Evolutionary conservation across 2,329 filamentous ascomycete species (phyloP).

Genomic region (Cercospora sp.): DNA sequence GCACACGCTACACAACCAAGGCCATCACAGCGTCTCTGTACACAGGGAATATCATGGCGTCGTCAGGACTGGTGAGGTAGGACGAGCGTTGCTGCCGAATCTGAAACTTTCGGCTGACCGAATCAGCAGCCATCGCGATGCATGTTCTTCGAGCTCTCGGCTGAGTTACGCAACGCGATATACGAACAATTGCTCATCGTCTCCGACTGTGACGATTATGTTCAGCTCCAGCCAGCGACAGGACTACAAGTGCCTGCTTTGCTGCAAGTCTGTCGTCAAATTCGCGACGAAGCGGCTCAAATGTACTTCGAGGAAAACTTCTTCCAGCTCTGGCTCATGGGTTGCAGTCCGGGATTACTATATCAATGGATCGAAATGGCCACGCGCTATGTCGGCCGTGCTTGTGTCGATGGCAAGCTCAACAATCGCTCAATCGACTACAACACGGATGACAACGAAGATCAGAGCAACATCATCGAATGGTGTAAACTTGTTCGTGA

Average conservation of each 20-base stretch:
- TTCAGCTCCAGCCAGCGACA: background rate
- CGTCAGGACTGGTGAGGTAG: too few species aligned
- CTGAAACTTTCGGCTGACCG: too few species aligned
- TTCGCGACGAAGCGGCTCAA: background rate
- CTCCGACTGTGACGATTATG: background rate
- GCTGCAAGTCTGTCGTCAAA: background rate
- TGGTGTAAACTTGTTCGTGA: background rate
- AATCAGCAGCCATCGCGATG: background rate
- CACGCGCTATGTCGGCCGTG: background rate
- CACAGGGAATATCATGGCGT: background rate
- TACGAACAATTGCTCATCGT: background rate
- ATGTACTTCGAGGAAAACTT: background rate
- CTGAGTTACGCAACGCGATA: background rate
- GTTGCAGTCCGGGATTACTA: background rate
- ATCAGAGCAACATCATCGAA: background rate
- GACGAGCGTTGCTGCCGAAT: too few species aligned
- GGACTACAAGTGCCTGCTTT: background rate
- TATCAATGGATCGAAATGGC: background rate
- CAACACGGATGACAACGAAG: background rate
- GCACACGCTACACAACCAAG: background rate
- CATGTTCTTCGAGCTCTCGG: background rate
- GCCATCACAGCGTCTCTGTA: too few species aligned
- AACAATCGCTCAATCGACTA: background rate
- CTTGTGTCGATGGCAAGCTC: background rate
- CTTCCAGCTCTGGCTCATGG: background rate